Evolutionary conservation across 2,329 filamentous ascomycete species (phyloP).

Genomic region (Epicoccum sorghinum): DNA sequence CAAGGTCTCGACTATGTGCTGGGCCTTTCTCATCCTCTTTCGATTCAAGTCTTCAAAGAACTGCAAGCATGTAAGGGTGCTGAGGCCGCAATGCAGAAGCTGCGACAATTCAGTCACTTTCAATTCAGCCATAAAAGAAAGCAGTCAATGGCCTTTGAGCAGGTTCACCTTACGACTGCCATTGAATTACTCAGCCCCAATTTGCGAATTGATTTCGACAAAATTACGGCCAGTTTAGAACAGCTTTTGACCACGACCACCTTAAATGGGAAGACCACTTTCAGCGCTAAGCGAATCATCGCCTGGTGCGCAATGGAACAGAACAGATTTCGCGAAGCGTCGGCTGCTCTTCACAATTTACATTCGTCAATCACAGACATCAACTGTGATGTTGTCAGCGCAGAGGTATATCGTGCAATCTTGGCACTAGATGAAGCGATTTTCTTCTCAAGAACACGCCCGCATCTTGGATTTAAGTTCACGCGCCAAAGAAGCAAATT

Average conservation of each 20-base stretch:
- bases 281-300: background rate
- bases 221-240: background rate
- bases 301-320: constrained; percentile 1
- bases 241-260: background rate
- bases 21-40: background rate
- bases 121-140: background rate
- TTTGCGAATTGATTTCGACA: background rate
- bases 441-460: background rate
- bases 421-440: background rate
- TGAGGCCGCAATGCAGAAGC: background rate
- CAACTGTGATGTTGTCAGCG: background rate
- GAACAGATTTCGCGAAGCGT: background rate
- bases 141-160: background rate
- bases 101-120: background rate
- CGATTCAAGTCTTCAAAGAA: background rate
- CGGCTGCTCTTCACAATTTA: background rate
- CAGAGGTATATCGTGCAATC: background rate
- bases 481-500: background rate
- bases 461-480: background rate
- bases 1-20: background rate
- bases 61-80: background rate
- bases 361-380: background rate
- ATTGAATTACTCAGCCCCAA: background rate
- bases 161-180: background rate
- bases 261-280: background rate